Percentiles rank a stretch among this genome's conserved stretches.
phyloP scores from a whole-genome alignment of 2,329 filamentous ascomycete genomes.

The Xylaria sp. region DNA sequence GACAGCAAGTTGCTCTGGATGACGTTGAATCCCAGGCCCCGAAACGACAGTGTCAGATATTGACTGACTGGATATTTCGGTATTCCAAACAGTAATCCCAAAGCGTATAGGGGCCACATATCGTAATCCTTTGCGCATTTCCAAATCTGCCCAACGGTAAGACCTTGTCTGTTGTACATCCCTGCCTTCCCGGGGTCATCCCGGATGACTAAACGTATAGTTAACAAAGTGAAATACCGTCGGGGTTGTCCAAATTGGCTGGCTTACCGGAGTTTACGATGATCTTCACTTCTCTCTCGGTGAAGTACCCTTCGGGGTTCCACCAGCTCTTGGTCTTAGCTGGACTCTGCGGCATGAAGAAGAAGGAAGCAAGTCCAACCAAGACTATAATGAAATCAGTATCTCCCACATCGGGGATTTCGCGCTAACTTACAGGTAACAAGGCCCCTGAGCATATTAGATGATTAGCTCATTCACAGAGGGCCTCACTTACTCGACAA shows the following conservation, averaged over 20 bases:
- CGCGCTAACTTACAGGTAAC: constrained; percentile 47
- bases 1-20: constrained; percentile 65
- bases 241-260: not conserved
- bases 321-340: constrained; percentile 69
- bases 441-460: constrained; percentile 44
- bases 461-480: constrained; percentile 9
- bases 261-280: constrained; percentile 65
- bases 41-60: constrained; percentile 44
- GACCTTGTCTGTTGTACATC: constrained; percentile 63
- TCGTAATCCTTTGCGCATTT: constrained; percentile 61
- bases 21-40: constrained; percentile 47
- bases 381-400: constrained; percentile 53
- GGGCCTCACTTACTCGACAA: constrained; percentile 48
- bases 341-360: constrained; percentile 69
- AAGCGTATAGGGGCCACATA: constrained; percentile 56
- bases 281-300: constrained; percentile 71
- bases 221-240: constrained; percentile 22
- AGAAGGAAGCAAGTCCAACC: constrained; percentile 63
- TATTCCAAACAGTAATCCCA: constrained; percentile 54
- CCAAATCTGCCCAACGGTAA: constrained; percentile 57
- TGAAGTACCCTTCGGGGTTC: constrained; percentile 69
- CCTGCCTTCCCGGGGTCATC: constrained; percentile 62
- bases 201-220: constrained; percentile 54
- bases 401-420: constrained; percentile 44
- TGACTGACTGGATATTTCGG: constrained; percentile 56